Conservation (phyloP, 2,329 filamentous ascomycete genomes). For the Xylaria sp. region DNA sequence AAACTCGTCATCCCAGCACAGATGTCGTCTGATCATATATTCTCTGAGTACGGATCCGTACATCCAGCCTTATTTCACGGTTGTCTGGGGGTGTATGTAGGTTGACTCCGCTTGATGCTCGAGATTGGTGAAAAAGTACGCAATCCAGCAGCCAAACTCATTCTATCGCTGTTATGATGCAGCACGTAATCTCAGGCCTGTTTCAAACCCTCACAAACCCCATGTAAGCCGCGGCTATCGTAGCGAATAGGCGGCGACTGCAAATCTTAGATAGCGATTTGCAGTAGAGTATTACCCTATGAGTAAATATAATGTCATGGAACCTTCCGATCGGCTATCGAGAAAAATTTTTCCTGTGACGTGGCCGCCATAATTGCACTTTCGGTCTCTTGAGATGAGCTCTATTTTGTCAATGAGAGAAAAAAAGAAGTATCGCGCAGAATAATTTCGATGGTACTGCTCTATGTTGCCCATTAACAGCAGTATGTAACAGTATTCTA, state of each 20-base stretch:
- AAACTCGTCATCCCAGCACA: neutral
- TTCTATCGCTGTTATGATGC: neutral
- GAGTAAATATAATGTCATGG: neutral
- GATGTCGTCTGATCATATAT: neutral
- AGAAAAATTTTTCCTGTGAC: conserved; percentile 13
- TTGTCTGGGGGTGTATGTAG: neutral
- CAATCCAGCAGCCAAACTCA: neutral
- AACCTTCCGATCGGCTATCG: neutral
- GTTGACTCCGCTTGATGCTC: neutral
- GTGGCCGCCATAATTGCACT: conserved; percentile 15
- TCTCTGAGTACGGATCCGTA: too few species aligned
- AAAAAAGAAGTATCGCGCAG: neutral
- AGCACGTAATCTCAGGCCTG: neutral
- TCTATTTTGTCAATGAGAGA: neutral
- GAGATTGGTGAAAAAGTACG: neutral
- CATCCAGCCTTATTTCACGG: neutral
- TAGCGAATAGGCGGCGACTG: neutral
- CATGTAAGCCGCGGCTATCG: neutral
- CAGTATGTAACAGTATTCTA: neutral
- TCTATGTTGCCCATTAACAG: neutral
- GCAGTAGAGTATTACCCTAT: neutral
- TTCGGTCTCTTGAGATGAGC: neutral
- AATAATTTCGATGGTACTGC: neutral
- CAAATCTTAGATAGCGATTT: neutral
- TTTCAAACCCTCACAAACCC: neutral